Percentiles rank a stretch among this genome's conserved stretches.
Evolutionary conservation across 306 rosid genomes (phyloP).

Genomic region (Erythrophleum fordii): DNA sequence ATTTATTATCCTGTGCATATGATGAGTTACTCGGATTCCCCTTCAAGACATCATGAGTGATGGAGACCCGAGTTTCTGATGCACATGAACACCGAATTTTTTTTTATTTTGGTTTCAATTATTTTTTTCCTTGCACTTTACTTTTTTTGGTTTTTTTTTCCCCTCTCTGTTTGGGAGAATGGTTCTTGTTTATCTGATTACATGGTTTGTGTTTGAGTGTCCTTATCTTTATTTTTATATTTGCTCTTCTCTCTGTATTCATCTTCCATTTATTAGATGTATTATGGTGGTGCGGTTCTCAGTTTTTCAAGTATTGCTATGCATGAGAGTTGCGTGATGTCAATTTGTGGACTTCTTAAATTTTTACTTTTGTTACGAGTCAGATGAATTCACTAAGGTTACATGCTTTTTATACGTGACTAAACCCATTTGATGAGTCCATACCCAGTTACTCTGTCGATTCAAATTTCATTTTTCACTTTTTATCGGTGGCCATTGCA

Average conservation of each 20-base stretch:
- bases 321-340: neutral
- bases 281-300: neutral
- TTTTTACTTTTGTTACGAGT: neutral
- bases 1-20: conserved; percentile 26
- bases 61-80: conserved; percentile 79
- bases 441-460: neutral
- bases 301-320: neutral
- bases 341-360: neutral
- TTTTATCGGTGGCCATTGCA: conserved; percentile 32
- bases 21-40: conserved; percentile 80
- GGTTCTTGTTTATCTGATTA: no score
- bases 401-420: neutral
- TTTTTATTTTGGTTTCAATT: neutral
- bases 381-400: neutral
- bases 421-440: neutral
- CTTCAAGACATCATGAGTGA: conserved; percentile 66
- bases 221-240: neutral
- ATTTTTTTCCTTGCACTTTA: neutral
- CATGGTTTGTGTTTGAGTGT: neutral
- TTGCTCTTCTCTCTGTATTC: no score
- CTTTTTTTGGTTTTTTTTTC: neutral
- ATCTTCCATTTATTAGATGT: neutral
- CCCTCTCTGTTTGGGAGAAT: no score
- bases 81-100: conserved; percentile 16
- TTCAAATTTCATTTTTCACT: neutral